phyloP scores from a whole-genome alignment of 2,329 filamentous ascomycete species.

The Ceratocystis diversiconidia region DNA sequence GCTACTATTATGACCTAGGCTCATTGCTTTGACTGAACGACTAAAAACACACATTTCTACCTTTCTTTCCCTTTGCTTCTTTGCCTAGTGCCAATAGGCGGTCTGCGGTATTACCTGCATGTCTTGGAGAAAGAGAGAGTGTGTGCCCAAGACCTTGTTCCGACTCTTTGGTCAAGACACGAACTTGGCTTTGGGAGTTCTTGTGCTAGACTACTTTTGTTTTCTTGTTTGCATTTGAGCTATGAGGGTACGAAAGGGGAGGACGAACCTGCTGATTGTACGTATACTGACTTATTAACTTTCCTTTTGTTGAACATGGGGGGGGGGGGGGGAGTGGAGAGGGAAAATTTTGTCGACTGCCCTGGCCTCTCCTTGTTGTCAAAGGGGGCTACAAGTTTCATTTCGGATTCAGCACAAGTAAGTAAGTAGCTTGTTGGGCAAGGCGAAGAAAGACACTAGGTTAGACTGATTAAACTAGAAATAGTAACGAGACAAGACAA shows the following conservation, averaged over 20 bases:
- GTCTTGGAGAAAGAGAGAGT: not conserved
- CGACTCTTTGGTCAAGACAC: not conserved
- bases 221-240: not conserved
- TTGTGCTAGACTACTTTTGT: not conserved
- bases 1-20: too few species aligned
- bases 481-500: not conserved
- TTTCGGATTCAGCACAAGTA: not conserved
- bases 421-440: not conserved
- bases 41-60: too few species aligned
- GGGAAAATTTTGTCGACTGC: not conserved
- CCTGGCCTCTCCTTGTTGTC: too few species aligned
- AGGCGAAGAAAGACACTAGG: not conserved
- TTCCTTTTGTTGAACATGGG: too few species aligned
- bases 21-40: too few species aligned
- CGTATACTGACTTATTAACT: too few species aligned
- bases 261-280: not conserved
- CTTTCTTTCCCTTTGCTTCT: not conserved
- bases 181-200: not conserved
- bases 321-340: too few species aligned
- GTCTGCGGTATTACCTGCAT: constrained; percentile 8
- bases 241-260: not conserved
- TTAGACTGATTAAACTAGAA: not conserved
- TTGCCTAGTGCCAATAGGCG: not conserved
- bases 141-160: constrained; percentile 3
- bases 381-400: not conserved